phyloP scores from a whole-genome alignment of 2,329 filamentous ascomycete genomes.

The Ramularia endophylla region DNA sequence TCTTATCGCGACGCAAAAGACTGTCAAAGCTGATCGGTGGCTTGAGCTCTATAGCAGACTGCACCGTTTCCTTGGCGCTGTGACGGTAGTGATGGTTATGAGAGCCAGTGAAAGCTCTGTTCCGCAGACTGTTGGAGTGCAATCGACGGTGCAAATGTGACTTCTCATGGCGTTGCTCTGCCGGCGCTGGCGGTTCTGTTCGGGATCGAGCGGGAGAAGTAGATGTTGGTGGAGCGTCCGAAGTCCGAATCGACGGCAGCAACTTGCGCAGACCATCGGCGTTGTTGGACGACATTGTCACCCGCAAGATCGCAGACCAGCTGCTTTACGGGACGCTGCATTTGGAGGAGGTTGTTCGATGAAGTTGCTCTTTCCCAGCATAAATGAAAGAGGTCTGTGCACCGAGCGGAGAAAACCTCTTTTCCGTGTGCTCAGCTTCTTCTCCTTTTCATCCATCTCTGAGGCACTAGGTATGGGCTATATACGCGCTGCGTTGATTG shows the following conservation, averaged over 20 bases:
- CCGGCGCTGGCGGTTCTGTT: conserved; percentile 14
- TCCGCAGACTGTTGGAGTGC: conserved; percentile 18
- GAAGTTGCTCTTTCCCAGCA: no score
- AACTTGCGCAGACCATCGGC: conserved; percentile 5
- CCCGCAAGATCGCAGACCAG: conserved; percentile 1
- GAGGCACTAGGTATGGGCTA: no score
- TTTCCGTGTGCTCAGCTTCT: no score
- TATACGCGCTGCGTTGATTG: no score
- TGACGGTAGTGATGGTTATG: conserved; percentile 20
- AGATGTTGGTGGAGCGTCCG: conserved; percentile 4
- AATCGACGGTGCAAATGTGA: conserved; percentile 17
- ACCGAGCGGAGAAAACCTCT: no score
- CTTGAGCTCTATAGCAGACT: conserved; percentile 40
- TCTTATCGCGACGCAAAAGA: conserved; percentile 33
- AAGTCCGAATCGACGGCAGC: conserved; percentile 16
- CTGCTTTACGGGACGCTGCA: neutral
- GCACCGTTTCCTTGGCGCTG: conserved; percentile 36
- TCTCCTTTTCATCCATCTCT: no score
- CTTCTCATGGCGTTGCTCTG: conserved; percentile 12
- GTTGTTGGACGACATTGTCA: neutral
- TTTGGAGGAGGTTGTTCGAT: no score
- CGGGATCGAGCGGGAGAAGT: conserved; percentile 15
- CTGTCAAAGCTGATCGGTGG: conserved; percentile 41
- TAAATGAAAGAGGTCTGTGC: no score
- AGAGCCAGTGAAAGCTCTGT: conserved; percentile 16